Percentiles rank a stretch among this genome's conserved stretches.
Conservation (phyloP, 139 green algal genomes). For the Chlorella vulgaris region DNA sequence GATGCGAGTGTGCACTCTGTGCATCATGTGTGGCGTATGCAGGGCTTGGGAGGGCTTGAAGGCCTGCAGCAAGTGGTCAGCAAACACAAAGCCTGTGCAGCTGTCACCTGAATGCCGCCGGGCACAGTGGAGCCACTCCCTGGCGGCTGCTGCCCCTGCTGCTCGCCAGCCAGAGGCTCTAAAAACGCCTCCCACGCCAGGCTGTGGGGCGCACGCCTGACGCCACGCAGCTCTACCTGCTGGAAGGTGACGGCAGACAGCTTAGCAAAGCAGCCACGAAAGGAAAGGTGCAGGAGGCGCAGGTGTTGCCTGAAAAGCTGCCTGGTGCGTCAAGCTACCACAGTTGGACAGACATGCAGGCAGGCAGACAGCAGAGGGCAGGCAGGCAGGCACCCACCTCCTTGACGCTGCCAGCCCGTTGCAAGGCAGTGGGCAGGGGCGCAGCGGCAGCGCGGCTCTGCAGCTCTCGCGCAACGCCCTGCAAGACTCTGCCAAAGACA, state of each 20-base stretch:
- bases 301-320: neutral
- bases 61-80: too few relatives aligned
- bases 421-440: neutral
- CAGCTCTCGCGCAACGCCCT: constrained; percentile 9
- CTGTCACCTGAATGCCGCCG: neutral
- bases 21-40: neutral
- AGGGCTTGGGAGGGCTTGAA: neutral
- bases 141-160: neutral
- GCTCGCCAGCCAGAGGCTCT: neutral
- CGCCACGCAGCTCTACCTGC: constrained; percentile 10
- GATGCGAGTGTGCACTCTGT: neutral
- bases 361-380: too few relatives aligned
- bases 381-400: neutral
- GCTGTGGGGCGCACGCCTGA: neutral
- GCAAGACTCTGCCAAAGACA: neutral
- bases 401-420: neutral
- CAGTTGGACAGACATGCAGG: neutral
- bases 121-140: neutral
- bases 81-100: neutral
- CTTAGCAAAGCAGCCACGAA: neutral
- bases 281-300: neutral
- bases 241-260: neutral
- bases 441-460: neutral
- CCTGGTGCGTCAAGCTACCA: neutral
- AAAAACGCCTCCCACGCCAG: constrained; percentile 35